Evolutionary conservation across 2,329 filamentous ascomycete species (phyloP), one percentile per base, ranked within the genome.

Genomic region (Calycina herbarum): DNA sequence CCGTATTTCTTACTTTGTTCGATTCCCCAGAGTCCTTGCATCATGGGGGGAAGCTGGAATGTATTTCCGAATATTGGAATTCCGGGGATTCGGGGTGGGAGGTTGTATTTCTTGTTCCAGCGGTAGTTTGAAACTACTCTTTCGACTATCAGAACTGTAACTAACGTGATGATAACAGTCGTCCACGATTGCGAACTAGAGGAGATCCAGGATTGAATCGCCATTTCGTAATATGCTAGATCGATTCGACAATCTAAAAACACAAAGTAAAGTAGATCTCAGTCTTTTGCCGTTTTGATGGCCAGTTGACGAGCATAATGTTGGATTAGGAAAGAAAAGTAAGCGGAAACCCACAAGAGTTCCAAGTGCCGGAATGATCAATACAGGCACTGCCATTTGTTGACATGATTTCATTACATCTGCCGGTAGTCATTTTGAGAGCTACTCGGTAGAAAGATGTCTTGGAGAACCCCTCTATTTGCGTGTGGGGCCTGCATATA

Each of bases 51-150:
- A 24, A 72, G 35, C 38, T 72, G 69, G 42, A 72, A 68, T 15
- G 70, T 70, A 54, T 72, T 72, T 57, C 70, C 70, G 17, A 71
- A 54, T 10, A 72, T 64, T 33, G 70, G 70, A 10, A 68, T 31
- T 6, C 69, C 69, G 11, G 69, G 70, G 24, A 72, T 59, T 5
- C 60, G 67, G 2, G 66, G 64, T 40, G 70, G 70, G 1, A 72
- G 56, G n/a, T 70, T 72, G 65, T 72, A 72, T 40, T 70, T 70
- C 38, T 66, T 40, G 29, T 1, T 56, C 4, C 10, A 40, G 10
- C 57, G 42, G 15, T 62, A 61, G 63, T 27, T 73, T 67, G 73
- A 63, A 31, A 51, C 65, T 59, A 7, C 63, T 75, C 45, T 65
- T 17, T 67, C 63, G 11, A 67, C 40, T n/a, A 70, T 57, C 15